Evolutionary conservation across 2,329 filamentous ascomycete genomes (phyloP), one percentile per base, ranked within the genome.

Genomic region (Trichoderma cornu-damae): DNA sequence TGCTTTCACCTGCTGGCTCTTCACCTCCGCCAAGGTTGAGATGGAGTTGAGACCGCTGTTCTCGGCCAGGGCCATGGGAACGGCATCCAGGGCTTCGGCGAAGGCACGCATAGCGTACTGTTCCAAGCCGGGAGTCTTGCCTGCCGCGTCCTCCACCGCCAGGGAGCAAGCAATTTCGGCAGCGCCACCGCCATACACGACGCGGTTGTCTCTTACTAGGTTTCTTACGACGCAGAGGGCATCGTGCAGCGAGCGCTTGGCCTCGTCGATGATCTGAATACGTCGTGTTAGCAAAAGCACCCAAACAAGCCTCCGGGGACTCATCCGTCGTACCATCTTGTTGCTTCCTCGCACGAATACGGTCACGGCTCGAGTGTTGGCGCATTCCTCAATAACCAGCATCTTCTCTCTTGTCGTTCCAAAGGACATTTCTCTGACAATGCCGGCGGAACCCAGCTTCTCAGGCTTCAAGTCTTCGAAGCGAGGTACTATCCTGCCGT

Each of bases 71-170:
- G 94, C 90, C 90, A 99, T 94, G 32, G 94, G 94, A 1, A 99
- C 82, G 1, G 89, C 82, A 73, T 99, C 94, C 34, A 99, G 84
- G 4, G 94, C 95, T 73, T 97, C 93, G 60, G 94, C 84, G 70
- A 99, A 99, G 22, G 94, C 94, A 61, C 94, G 89, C 93, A 99
- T 99, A 63, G 93, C 92, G 74, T 99, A 99, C 76, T 99, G 94
- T 76, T 96, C 93, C 37, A 99, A 84, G n/a, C 94, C 94, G 22
- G 92, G 90, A 52, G 90, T 96, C 85, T 96, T 90, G 69, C 92
- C 86, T 42, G 93, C 93, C 24, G 90, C 93, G 67, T 96, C 92
- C 74, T 97, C 93, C 44, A 99, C 93, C 3, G 94, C 94, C 56
- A 99, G 78, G 20, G 91, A 96, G 80, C 95, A 99, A 61, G 95